A percentile compares a stretch with the other conserved stretches of the same genome.
Evolutionary conservation across 1,139 yeast genomes (phyloP).

Genomic region (Magnusiomyces tetraspermus): DNA sequence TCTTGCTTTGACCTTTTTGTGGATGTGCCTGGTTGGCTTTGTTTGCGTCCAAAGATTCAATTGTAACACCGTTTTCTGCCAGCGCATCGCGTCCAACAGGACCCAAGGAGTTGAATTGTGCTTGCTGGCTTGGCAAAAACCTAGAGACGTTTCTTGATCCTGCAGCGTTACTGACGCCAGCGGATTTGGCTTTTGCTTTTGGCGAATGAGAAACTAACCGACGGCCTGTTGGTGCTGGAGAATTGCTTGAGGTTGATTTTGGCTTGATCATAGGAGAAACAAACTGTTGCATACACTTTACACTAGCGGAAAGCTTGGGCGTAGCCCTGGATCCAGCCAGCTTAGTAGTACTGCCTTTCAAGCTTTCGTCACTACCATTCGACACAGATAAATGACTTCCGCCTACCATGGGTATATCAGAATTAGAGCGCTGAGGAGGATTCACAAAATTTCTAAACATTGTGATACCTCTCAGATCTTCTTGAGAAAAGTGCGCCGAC

Average conservation of each 20-base stretch:
- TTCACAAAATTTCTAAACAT: not conserved
- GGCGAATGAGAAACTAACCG: not conserved
- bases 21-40: too few species aligned
- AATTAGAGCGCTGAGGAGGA: not conserved
- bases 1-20: too few species aligned
- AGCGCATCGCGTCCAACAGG: not conserved
- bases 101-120: not conserved
- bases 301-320: too few species aligned
- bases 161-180: not conserved
- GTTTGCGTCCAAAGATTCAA: not conserved
- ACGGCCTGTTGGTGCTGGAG: not conserved
- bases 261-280: too few species aligned
- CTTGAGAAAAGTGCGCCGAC: not conserved
- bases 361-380: too few species aligned
- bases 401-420: not conserved
- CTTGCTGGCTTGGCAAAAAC: not conserved
- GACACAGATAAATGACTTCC: not conserved
- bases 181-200: not conserved
- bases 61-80: not conserved
- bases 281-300: too few species aligned
- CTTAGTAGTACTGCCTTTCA: not conserved
- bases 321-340: not conserved
- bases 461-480: not conserved
- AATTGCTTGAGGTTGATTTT: too few species aligned
- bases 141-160: not conserved